Evolutionary conservation across 1,284 basidiomycete genomes (phyloP).

Genomic region (Ustilago sp.): DNA sequence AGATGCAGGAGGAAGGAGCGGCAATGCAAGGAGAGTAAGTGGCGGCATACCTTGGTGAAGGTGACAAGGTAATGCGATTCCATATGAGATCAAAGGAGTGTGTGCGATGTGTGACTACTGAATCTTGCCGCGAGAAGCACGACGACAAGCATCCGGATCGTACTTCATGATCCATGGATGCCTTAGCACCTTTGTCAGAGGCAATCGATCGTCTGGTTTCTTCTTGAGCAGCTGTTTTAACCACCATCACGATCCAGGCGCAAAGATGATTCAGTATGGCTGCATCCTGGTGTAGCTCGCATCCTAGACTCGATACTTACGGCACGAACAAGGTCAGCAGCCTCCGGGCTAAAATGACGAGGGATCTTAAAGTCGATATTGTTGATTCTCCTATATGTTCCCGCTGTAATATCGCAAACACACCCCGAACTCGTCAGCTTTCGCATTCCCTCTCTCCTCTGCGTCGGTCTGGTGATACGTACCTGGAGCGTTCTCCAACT

Average conservation of each 20-base stretch:
- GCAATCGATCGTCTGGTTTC: constrained; percentile 83
- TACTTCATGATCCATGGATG: constrained; percentile 96
- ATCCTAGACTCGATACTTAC: constrained; percentile 22
- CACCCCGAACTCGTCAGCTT: neutral
- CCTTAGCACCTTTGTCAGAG: constrained; percentile 81
- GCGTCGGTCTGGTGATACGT: neutral
- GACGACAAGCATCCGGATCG: constrained; percentile 64
- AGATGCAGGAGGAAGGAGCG: neutral
- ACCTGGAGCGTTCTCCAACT: constrained; percentile 75
- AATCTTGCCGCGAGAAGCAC: constrained; percentile 53
- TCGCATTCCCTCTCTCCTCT: constrained; percentile 72
- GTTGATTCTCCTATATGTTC: constrained; percentile 62
- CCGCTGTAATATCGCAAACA: constrained; percentile 11
- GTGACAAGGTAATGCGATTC: constrained; percentile 14
- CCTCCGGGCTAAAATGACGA: constrained; percentile 54
- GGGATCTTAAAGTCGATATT: constrained; percentile 63
- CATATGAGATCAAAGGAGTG: neutral
- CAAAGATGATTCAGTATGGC: neutral
- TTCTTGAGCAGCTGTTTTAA: constrained; percentile 81
- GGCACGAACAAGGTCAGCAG: constrained; percentile 54
- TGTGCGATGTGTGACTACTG: constrained; percentile 2
- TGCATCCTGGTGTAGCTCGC: neutral
- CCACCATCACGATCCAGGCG: neutral
- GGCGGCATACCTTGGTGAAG: neutral
- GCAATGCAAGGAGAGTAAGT: neutral